Percentiles rank a stretch among this genome's conserved stretches.
phyloP scores from a whole-genome alignment of 148 eudicot species.

The Dysphania ambrosioides region DNA sequence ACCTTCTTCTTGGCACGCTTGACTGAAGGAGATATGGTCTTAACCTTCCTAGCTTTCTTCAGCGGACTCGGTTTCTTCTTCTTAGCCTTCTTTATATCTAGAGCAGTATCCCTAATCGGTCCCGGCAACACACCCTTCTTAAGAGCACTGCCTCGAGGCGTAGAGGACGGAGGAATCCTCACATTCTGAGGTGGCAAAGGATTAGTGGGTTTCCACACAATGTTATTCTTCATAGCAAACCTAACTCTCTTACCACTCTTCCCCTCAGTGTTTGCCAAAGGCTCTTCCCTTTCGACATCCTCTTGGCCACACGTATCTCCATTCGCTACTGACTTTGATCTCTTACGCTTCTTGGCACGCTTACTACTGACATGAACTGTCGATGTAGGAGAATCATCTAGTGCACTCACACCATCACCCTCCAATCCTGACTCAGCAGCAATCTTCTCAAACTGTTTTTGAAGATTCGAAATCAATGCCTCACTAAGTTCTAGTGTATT shows the following conservation, averaged over 20 bases:
- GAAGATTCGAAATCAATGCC: constrained; percentile 76
- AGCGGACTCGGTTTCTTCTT: constrained; percentile 40
- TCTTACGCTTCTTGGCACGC: constrained; percentile 57
- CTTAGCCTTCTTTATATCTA: constrained; percentile 50
- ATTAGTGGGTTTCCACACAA: constrained; percentile 85
- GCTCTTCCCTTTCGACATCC: constrained; percentile 27
- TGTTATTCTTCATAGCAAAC: constrained; percentile 83
- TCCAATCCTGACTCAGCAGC: constrained; percentile 65
- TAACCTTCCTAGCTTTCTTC: constrained; percentile 52
- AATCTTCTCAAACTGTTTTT: constrained; percentile 82
- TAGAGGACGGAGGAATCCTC: constrained; percentile 83
- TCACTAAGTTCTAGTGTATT: constrained; percentile 36
- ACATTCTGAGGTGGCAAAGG: constrained; percentile 84
- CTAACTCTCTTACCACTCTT: constrained; percentile 71
- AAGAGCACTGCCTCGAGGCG: constrained; percentile 93
- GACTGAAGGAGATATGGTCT: constrained; percentile 50
- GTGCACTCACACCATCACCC: constrained; percentile 44
- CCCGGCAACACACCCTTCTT: constrained; percentile 89
- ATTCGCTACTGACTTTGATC: constrained; percentile 30
- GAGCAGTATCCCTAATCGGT: constrained; percentile 58
- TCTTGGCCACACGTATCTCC: constrained; percentile 20
- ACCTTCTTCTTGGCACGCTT: constrained; percentile 50
- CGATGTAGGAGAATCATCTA: constrained; percentile 37
- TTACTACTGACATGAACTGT: constrained; percentile 24
- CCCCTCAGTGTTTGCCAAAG: constrained; percentile 37